Conservation (phyloP, 768 basidiomycete genomes). For the Ramaria sp. region DNA sequence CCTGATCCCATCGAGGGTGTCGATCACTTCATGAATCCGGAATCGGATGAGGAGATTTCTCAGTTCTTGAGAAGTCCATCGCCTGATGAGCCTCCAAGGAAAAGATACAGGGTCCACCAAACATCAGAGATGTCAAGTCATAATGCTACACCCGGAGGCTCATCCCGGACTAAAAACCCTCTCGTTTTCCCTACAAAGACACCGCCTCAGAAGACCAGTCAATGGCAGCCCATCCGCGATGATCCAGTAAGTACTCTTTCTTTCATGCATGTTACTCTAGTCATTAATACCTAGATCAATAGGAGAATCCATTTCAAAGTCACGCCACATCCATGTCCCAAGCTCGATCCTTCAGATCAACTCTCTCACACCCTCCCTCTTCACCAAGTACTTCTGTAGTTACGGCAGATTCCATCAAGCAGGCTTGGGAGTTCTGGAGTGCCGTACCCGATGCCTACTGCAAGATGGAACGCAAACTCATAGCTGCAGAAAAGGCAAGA, state of each 20-base stretch:
- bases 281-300: neutral
- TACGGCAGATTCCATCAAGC: neutral
- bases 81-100: neutral
- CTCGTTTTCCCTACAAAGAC: neutral
- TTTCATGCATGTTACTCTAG: neutral
- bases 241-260: neutral
- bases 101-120: neutral
- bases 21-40: neutral
- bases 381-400: neutral
- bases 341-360: neutral
- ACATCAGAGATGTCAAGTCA: neutral
- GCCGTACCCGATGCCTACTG: neutral
- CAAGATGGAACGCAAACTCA: neutral
- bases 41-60: neutral
- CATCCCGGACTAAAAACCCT: neutral
- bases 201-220: neutral
- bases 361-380: neutral
- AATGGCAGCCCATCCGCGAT: neutral
- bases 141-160: neutral
- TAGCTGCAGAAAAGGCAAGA: conserved; percentile 3
- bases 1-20: neutral
- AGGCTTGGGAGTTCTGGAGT: neutral
- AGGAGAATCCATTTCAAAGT: conserved; percentile 1
- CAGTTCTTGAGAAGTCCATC: neutral
- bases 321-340: neutral